These are phyloP conservation scores for Claviceps citrina DNA, from an alignment of 2,329 filamentous ascomycete genomes.

Conservation along the genomic window DNA sequence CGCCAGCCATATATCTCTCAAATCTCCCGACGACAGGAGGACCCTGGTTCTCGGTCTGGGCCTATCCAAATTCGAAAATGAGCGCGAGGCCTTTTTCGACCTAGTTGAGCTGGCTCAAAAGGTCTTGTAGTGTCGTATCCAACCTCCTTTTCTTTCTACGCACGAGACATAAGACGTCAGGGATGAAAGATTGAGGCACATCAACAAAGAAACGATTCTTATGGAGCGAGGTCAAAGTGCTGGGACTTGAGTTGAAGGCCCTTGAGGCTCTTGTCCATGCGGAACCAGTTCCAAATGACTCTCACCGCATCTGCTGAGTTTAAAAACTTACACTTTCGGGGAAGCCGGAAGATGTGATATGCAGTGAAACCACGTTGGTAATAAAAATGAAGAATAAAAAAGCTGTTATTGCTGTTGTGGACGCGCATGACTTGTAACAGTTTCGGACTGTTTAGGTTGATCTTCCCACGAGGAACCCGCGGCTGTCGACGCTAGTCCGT, in stretches of 20 bases:
- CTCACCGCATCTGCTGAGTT: background rate
- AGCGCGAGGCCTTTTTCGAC: conserved; percentile 47
- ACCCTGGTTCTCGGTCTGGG: conserved; percentile 49
- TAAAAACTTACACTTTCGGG: too few species aligned
- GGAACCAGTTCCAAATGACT: background rate
- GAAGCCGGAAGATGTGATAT: background rate
- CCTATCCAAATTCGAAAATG: conserved; percentile 32
- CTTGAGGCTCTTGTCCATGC: background rate
- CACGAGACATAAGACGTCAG: background rate
- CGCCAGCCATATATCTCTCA: conserved; percentile 60
- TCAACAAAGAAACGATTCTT: background rate
- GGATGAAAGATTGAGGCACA: background rate
- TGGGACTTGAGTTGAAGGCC: background rate
- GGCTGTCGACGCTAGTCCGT: background rate
- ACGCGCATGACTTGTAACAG: background rate
- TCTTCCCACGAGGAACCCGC: background rate
- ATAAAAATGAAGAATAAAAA: too few species aligned
- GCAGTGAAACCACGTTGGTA: background rate
- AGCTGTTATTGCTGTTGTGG: background rate
- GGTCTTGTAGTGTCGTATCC: conserved; percentile 25
- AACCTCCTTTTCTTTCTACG: background rate
- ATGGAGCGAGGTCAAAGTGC: background rate
- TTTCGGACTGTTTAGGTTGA: background rate
- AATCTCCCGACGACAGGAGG: conserved; percentile 47
- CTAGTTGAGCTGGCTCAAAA: conserved; percentile 47